Percentiles rank a stretch among this genome's conserved stretches.
phyloP scores from a whole-genome alignment of 1,139 yeast genomes.

The Geotrichum candidum region DNA sequence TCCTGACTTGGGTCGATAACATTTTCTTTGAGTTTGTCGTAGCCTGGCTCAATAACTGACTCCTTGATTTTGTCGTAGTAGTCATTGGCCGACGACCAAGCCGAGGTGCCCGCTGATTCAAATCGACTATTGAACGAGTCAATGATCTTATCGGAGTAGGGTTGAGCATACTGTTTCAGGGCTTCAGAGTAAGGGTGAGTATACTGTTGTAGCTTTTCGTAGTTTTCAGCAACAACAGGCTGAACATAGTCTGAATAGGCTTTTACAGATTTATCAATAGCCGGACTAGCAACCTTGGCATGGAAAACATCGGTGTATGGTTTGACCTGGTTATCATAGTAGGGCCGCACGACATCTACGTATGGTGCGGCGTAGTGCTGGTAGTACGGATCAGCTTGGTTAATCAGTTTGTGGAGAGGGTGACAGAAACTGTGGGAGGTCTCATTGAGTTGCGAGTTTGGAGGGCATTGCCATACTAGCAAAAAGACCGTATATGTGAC shows the following conservation, averaged over 20 bases:
- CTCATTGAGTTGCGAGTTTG: not conserved
- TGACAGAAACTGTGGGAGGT: not conserved
- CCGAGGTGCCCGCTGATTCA: not conserved
- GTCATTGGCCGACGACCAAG: not conserved
- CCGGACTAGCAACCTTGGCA: not conserved
- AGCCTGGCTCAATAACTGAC: not conserved
- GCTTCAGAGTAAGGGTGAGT: conserved; percentile 22
- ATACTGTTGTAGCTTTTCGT: conserved; percentile 10
- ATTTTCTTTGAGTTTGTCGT: not conserved
- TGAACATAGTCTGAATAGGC: not conserved
- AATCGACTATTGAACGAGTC: not conserved
- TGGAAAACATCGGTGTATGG: not conserved
- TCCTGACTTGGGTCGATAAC: not conserved
- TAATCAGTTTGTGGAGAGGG: not conserved
- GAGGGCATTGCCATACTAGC: conserved; percentile 3
- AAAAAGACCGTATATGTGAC: not conserved
- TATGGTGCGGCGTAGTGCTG: conserved; percentile 23
- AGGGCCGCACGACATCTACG: conserved; percentile 4
- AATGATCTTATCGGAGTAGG: not conserved
- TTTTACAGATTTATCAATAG: not conserved
- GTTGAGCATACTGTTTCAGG: not conserved
- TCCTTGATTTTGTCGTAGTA: not conserved
- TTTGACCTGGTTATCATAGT: not conserved
- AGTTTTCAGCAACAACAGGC: not conserved
- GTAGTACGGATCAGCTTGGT: not conserved